These are phyloP conservation scores for Leccinellum luteum DNA, from an alignment of 768 basidiomycete genomes.

Conservation along the genomic window DNA sequence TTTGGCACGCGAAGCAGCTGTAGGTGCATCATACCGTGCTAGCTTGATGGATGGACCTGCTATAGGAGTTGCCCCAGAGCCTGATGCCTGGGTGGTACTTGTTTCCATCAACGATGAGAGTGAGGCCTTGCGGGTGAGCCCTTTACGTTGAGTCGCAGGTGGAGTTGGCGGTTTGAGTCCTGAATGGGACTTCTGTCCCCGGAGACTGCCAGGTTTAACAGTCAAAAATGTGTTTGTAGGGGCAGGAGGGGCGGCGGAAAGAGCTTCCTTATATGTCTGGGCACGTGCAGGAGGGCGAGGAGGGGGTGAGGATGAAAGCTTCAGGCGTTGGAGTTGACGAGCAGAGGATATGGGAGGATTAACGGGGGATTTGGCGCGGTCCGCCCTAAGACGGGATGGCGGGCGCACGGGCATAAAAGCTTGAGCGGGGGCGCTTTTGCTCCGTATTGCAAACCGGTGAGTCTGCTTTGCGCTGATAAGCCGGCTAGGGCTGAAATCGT, in stretches of 20 bases:
- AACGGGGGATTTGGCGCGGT: constrained; percentile 71
- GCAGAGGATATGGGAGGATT: constrained; percentile 69
- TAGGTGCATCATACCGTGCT: constrained; percentile 72
- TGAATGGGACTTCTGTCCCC: constrained; percentile 82
- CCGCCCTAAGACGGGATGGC: constrained; percentile 57
- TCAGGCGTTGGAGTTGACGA: constrained; percentile 65
- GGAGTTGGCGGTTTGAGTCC: constrained; percentile 76
- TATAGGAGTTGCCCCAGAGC: constrained; percentile 42
- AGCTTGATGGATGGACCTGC: constrained; percentile 37
- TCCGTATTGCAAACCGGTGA: constrained; percentile 47
- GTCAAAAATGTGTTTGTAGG: constrained; percentile 59
- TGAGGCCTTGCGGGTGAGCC: constrained; percentile 72
- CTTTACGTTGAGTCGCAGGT: constrained; percentile 55
- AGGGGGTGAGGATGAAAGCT: constrained; percentile 69
- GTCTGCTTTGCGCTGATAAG: constrained; percentile 51
- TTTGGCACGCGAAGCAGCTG: constrained; percentile 79
- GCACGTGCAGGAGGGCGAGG: constrained; percentile 48
- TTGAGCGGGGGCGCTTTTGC: constrained; percentile 58
- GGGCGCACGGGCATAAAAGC: constrained; percentile 52
- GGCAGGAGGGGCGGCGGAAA: constrained; percentile 46
- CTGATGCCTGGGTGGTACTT: constrained; percentile 52
- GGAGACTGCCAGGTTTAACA: constrained; percentile 70
- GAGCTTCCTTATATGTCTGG: constrained; percentile 58
- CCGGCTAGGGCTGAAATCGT: constrained; percentile 77
- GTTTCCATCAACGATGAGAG: constrained; percentile 71